Conservation (phyloP, 305 asterid genomes). For the Withania somnifera region DNA sequence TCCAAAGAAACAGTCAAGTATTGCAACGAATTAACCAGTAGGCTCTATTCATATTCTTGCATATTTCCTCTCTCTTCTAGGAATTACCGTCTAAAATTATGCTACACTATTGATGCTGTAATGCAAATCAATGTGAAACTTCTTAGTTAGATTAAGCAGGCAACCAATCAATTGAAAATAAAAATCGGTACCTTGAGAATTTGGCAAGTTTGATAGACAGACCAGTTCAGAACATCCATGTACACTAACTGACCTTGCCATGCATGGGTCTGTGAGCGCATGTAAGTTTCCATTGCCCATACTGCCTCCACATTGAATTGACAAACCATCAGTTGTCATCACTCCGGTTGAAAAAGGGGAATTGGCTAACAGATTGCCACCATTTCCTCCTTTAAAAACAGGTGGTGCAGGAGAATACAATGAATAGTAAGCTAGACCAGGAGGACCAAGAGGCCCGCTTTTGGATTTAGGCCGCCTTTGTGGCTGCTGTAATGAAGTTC, state of each 20-base stretch:
- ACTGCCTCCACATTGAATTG: conserved; percentile 29
- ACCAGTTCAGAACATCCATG: conserved; percentile 79
- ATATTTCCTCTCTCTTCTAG: background rate
- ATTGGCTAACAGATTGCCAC: conserved; percentile 32
- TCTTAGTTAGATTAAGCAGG: background rate
- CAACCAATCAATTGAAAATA: background rate
- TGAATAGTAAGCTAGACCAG: conserved; percentile 66
- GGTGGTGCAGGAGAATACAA: conserved; percentile 74
- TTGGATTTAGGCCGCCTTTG: conserved; percentile 76
- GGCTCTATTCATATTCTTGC: background rate
- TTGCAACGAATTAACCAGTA: background rate
- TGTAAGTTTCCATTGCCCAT: conserved; percentile 36
- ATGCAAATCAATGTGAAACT: background rate
- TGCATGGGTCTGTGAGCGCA: conserved; percentile 51
- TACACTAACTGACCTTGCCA: conserved; percentile 76
- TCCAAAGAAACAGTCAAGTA: background rate
- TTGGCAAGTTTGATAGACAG: conserved; percentile 41
- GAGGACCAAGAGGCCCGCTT: conserved; percentile 97
- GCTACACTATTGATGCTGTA: background rate
- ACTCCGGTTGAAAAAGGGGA: conserved; percentile 65
- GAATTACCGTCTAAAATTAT: background rate
- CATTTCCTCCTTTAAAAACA: conserved; percentile 32
- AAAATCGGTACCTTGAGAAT: conserved; percentile 31
- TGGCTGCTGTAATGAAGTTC: conserved; percentile 53
- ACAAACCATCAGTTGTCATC: conserved; percentile 43